Percentiles rank a stretch among this genome's conserved stretches.
These are phyloP conservation scores for Neodidymelliopsis sp. DNA, from an alignment of 2,329 filamentous ascomycete genomes.

Conservation along the genomic window DNA sequence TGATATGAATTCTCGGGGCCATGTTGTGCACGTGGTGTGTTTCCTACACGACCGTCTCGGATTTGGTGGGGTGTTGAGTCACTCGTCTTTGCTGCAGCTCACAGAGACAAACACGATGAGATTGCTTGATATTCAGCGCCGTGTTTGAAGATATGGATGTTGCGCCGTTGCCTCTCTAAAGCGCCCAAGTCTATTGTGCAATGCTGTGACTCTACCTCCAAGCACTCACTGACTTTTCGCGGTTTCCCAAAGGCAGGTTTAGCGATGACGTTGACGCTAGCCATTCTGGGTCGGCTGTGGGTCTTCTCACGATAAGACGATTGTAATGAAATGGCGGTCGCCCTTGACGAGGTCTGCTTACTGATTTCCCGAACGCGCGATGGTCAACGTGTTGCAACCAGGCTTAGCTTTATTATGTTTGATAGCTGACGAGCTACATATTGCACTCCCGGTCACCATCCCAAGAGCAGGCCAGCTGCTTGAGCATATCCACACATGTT, in stretches of 20 bases:
- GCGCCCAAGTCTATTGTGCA: background rate
- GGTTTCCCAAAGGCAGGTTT: background rate
- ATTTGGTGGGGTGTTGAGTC: conserved; percentile 14
- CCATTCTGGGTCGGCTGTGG: background rate
- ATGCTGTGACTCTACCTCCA: background rate
- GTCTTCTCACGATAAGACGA: conserved; percentile 20
- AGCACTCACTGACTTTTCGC: conserved; percentile 11
- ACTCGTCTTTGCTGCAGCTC: background rate
- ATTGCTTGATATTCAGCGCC: too few relatives aligned
- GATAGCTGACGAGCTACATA: too few relatives aligned
- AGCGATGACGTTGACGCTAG: conserved; percentile 14
- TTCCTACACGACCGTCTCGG: background rate
- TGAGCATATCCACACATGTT: background rate
- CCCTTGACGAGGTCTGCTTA: background rate
- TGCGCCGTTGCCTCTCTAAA: too few relatives aligned
- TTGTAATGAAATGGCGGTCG: background rate
- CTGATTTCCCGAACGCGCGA: background rate
- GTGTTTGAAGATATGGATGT: background rate
- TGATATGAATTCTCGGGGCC: conserved; percentile 54
- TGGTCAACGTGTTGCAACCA: background rate
- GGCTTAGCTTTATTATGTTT: too few relatives aligned
- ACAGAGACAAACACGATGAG: too few relatives aligned
- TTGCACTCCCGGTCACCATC: too few relatives aligned
- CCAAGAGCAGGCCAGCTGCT: conserved; percentile 3
- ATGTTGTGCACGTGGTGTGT: conserved; percentile 23